Evolutionary conservation across 257 asterid genomes (phyloP).

Genomic region (Mitragyna speciosa): DNA sequence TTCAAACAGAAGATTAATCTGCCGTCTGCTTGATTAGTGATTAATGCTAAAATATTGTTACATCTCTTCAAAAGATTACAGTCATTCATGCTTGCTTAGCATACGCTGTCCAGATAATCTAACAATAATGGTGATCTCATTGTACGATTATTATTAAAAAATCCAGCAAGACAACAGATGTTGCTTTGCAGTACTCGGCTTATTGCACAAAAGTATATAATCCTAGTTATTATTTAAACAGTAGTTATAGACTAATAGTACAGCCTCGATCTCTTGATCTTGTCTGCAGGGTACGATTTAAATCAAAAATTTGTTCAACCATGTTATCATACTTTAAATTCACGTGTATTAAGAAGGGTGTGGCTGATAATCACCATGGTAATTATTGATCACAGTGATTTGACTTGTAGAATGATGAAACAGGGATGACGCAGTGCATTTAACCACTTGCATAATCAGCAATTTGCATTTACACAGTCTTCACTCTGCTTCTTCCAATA

Average conservation of each 20-base stretch:
- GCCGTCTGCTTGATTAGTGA: not conserved
- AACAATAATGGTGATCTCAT: not conserved
- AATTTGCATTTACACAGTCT: no score
- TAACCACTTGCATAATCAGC: no score
- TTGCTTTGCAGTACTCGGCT: not conserved
- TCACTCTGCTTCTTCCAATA: no score
- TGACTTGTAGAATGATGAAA: not conserved
- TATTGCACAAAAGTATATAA: not conserved
- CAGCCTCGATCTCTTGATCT: not conserved
- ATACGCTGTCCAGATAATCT: not conserved
- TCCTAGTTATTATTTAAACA: no score
- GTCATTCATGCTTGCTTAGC: not conserved
- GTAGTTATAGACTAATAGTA: not conserved
- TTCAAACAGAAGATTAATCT: not conserved
- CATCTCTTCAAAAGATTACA: not conserved
- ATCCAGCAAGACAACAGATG: not conserved
- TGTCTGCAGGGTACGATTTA: not conserved
- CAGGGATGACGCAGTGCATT: not conserved
- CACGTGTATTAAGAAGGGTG: not conserved
- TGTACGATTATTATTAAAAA: not conserved
- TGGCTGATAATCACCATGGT: not conserved
- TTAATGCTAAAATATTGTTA: not conserved
- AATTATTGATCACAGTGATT: not conserved
- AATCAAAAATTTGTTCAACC: not conserved
- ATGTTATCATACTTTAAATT: no score